Evolutionary conservation across 805 yeast genomes (phyloP).

Genomic region (Suhomyces prunicola): DNA sequence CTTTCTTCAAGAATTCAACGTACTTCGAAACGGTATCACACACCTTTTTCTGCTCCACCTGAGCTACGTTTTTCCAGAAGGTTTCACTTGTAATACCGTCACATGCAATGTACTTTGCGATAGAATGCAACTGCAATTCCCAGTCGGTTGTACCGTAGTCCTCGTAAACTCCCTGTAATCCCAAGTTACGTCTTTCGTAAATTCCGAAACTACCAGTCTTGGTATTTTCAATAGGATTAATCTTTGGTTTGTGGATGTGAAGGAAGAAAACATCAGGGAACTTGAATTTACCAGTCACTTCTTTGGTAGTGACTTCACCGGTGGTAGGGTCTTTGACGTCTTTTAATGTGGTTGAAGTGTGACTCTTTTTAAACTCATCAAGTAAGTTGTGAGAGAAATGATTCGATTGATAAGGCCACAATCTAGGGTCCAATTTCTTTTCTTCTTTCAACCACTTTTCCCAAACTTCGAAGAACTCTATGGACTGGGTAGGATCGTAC

Average conservation of each 20-base stretch:
- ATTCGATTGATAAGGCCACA: slow-evolving; percentile 16
- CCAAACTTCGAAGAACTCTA: slow-evolving; percentile 21
- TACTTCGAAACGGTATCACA: slow-evolving; percentile 20
- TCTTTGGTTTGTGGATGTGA: slow-evolving; percentile 21
- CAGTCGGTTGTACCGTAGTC: slow-evolving; percentile 20
- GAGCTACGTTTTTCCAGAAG: slow-evolving; percentile 18
- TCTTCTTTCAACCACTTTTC: slow-evolving; percentile 18
- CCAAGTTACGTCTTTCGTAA: slow-evolving; percentile 18
- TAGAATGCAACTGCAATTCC: slow-evolving; percentile 22
- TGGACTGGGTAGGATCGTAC: slow-evolving; percentile 16
- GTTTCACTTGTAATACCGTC: slow-evolving; percentile 16
- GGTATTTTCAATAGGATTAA: slow-evolving; percentile 14
- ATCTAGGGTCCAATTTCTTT: slow-evolving; percentile 15
- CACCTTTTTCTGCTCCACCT: slow-evolving; percentile 12
- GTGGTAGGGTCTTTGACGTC: not conserved
- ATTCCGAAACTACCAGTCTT: slow-evolving; percentile 9
- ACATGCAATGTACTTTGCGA: slow-evolving; percentile 25
- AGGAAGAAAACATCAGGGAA: slow-evolving; percentile 18
- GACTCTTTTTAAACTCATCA: slow-evolving; percentile 9
- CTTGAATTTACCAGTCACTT: slow-evolving; percentile 4
- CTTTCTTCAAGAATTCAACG: slow-evolving; percentile 22
- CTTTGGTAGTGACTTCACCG: not conserved
- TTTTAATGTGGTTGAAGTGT: not conserved
- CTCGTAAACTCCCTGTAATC: slow-evolving; percentile 13
- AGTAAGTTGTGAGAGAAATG: slow-evolving; percentile 10